Conservation (phyloP, 1,284 basidiomycete species). For the Mycosarcoma mackinlayi region DNA sequence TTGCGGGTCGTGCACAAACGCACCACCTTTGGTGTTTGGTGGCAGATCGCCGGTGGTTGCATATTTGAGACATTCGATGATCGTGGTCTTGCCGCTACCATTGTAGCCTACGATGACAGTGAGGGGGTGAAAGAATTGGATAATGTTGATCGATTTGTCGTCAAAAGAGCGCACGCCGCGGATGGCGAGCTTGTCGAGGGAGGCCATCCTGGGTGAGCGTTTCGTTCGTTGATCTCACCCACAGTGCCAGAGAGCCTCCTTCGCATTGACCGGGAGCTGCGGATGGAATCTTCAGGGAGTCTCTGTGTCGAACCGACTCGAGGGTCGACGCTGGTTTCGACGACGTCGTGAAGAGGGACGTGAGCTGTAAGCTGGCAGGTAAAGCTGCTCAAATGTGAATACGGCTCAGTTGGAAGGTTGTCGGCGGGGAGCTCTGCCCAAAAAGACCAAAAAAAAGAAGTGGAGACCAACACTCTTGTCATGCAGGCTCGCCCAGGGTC, state of each 20-base stretch:
- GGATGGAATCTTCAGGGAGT: too few species aligned
- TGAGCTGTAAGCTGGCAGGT: neutral
- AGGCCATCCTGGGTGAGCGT: slow-evolving; percentile 44
- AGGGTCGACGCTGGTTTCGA: neutral
- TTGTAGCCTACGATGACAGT: slow-evolving; percentile 99
- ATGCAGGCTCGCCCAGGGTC: slow-evolving; percentile 6
- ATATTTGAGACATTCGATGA: slow-evolving; percentile 99
- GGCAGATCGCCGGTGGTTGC: slow-evolving; percentile 98
- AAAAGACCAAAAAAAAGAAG: slow-evolving; percentile 10
- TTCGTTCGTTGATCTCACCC: too few species aligned
- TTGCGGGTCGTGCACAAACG: slow-evolving; percentile 94
- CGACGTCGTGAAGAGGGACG: neutral
- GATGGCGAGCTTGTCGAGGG: slow-evolving; percentile 67
- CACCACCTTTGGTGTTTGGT: slow-evolving; percentile 95
- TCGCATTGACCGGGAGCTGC: neutral
- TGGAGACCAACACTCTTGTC: slow-evolving; percentile 29
- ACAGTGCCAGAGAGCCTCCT: neutral
- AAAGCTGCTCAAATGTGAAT: too few species aligned
- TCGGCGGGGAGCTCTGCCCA: too few species aligned
- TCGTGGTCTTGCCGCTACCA: slow-evolving; percentile 97
- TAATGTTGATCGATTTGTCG: slow-evolving; percentile 91
- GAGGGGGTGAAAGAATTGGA: slow-evolving; percentile 96
- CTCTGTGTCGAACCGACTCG: too few species aligned
- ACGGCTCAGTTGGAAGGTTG: slow-evolving; percentile 20
- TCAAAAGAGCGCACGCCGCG: slow-evolving; percentile 70